Conservation (phyloP, 306 rosid genomes). For the Erythrophleum fordii region DNA sequence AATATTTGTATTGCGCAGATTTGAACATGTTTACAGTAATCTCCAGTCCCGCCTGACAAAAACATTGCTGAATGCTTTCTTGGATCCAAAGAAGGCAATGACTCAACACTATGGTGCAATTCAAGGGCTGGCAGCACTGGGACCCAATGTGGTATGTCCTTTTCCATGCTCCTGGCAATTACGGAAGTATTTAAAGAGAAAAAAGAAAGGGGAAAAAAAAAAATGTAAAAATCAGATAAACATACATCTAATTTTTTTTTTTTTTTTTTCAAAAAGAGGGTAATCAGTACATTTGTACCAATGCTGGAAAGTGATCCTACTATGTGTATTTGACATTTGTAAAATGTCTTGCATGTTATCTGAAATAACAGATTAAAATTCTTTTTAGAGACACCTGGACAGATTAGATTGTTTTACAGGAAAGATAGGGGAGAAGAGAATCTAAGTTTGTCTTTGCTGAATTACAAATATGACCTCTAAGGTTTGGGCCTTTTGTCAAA, state of each 20-base stretch:
- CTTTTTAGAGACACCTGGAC: background rate
- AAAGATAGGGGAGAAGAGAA: slow-evolving; percentile 13
- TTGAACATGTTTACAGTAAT: slow-evolving; percentile 80
- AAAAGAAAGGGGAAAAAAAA: no score
- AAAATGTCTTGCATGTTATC: slow-evolving; percentile 21
- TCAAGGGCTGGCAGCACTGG: slow-evolving; percentile 79
- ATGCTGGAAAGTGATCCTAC: slow-evolving; percentile 9
- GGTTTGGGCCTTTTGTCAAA: background rate
- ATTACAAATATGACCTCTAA: slow-evolving; percentile 14
- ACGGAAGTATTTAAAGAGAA: background rate
- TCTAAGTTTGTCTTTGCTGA: slow-evolving; percentile 1
- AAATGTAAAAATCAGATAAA: slow-evolving; percentile 24
- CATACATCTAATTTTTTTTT: background rate
- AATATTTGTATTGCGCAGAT: slow-evolving; percentile 53
- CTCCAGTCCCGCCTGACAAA: slow-evolving; percentile 81
- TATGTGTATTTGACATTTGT: background rate
- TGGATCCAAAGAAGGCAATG: slow-evolving; percentile 82
- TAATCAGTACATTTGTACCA: slow-evolving; percentile 12
- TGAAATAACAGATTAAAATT: slow-evolving; percentile 2
- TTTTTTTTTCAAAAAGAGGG: background rate
- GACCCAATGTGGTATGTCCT: slow-evolving; percentile 75
- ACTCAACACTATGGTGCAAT: slow-evolving; percentile 90
- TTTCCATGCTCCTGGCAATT: slow-evolving; percentile 38
- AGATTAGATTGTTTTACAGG: background rate
- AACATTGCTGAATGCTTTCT: slow-evolving; percentile 82